Evolutionary conservation across 2,329 filamentous ascomycete species (phyloP).

Genomic region (Xylariomycetidae sp.): DNA sequence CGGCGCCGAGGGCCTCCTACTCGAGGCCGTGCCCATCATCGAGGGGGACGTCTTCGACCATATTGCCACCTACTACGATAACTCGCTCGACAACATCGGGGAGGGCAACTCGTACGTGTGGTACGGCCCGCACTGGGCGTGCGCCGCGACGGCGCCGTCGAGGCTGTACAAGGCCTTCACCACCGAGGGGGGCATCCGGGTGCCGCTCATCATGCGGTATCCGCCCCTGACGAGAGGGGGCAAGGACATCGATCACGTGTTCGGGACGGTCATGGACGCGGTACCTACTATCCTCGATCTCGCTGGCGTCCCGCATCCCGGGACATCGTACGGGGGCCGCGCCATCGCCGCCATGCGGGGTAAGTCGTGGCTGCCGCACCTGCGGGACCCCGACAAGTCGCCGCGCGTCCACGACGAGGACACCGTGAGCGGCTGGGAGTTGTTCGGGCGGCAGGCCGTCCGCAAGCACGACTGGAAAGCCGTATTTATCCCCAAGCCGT

Average conservation of each 20-base stretch:
- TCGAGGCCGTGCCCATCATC: constrained; percentile 17
- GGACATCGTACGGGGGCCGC: constrained; percentile 14
- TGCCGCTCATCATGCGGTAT: constrained; percentile 37
- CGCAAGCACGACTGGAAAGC: constrained; percentile 11
- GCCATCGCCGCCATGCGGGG: constrained; percentile 13
- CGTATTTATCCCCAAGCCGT: constrained; percentile 9
- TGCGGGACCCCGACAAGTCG: constrained; percentile 4
- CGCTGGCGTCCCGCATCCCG: constrained; percentile 35
- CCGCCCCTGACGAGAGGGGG: constrained; percentile 5
- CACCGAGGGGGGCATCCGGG: constrained; percentile 46
- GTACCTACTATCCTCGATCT: constrained; percentile 44
- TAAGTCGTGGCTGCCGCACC: constrained; percentile 14
- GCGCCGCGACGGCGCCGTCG: constrained; percentile 10
- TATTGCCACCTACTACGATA: constrained; percentile 13
- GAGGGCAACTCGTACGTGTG: constrained; percentile 46
- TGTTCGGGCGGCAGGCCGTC: constrained; percentile 7
- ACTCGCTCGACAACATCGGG: constrained; percentile 46
- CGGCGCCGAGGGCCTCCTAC: constrained; percentile 22
- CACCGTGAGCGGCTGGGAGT: constrained; percentile 8
- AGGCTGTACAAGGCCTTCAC: constrained; percentile 29
- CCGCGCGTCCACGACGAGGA: constrained; percentile 4
- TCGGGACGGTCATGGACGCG: constrained; percentile 50
- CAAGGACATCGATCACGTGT: constrained; percentile 39
- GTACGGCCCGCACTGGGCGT: constrained; percentile 50
- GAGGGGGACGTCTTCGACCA: constrained; percentile 15